These are phyloP conservation scores for Xylaria sp. DNA, from an alignment of 2,329 filamentous ascomycete species.

Conservation along the genomic window DNA sequence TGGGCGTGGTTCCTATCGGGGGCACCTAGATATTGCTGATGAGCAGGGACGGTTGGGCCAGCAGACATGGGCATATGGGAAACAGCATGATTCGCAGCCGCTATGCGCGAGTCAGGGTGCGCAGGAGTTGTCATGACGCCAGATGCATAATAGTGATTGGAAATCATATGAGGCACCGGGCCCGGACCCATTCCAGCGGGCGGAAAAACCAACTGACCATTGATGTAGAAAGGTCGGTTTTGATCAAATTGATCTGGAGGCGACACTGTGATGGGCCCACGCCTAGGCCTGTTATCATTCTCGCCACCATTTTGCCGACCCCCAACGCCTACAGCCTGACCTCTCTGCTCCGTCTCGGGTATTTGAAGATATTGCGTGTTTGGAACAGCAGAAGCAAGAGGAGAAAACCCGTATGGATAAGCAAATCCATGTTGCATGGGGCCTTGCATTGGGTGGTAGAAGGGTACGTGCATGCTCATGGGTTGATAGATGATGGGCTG, in stretches of 20 bases:
- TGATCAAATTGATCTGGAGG: slow-evolving; percentile 60
- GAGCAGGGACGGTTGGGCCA: slow-evolving; percentile 22
- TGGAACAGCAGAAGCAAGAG: slow-evolving; percentile 32
- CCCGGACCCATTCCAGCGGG: slow-evolving; percentile 36
- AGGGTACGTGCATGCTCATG: slow-evolving; percentile 47
- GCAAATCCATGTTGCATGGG: slow-evolving; percentile 42
- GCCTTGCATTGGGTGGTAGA: slow-evolving; percentile 44
- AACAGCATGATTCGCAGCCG: slow-evolving; percentile 27
- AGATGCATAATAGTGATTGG: slow-evolving; percentile 41
- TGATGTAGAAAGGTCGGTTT: slow-evolving; percentile 57
- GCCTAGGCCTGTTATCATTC: slow-evolving; percentile 48
- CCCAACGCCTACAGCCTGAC: slow-evolving; percentile 22
- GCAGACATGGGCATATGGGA: slow-evolving; percentile 11
- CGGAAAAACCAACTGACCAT: slow-evolving; percentile 59
- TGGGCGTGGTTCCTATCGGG: slow-evolving; percentile 10
- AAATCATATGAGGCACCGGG: slow-evolving; percentile 40
- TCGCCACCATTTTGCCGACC: slow-evolving; percentile 41
- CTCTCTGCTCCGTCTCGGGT: slow-evolving; percentile 34
- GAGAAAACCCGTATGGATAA: slow-evolving; percentile 41
- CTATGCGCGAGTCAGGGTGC: slow-evolving; percentile 36
- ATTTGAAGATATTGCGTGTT: slow-evolving; percentile 31
- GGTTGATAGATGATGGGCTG: slow-evolving; percentile 43
- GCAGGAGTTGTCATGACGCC: slow-evolving; percentile 38
- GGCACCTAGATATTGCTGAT: slow-evolving; percentile 24
- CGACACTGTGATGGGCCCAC: slow-evolving; percentile 51